Evolutionary conservation across 108 stramenopile genomes (phyloP), one percentile per base, ranked within the genome.

Genomic region (Schizochytrium sp.): DNA sequence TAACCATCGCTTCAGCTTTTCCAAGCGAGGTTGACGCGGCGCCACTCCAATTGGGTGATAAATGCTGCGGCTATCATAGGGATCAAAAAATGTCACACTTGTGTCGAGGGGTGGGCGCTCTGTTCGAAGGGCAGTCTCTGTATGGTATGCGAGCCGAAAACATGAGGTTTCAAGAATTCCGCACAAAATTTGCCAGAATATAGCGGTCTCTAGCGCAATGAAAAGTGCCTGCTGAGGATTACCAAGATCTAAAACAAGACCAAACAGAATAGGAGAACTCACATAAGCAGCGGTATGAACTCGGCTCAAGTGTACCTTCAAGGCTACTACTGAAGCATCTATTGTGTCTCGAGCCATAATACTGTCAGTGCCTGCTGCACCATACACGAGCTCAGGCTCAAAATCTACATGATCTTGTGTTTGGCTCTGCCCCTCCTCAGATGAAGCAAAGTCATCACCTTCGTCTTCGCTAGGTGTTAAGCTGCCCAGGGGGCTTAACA

Each of bases 61-160:
- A 53, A 83, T 55, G 53, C 76, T 83, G 28, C 76, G 76, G 76
- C 50, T 83, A 5, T 53, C 76, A 42, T 83, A 83, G 5, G 76
- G 76, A 28, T 83, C 76, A 28, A 83, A 83, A 55, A 83, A 83
- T 10, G 47, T 83, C 0, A 83, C 76, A 55, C 76, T 83, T 38
- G 50, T 83, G 40, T 83, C 76, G 53, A 83, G 47, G 15, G 53
- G 47, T 28, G 76, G 50, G 10, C 53, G 10, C 76, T 83, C 76
- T 53, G 47, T 55, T n/a, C 76, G 76, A 47, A 83, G 53, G 10
- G 50, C 76, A 5, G 50, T 38, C 50, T 83, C 76, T 13, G 76
- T 83, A n/a, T 55, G 47, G 76, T 83, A 83, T 42, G 76, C 76
- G 76, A 83, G 47, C 19, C 50, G 50, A 2, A 55, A 83, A 28